These are phyloP conservation scores for Orychophragmus violaceus DNA, from an alignment of 345 rosid genomes.

Conservation along the genomic window DNA sequence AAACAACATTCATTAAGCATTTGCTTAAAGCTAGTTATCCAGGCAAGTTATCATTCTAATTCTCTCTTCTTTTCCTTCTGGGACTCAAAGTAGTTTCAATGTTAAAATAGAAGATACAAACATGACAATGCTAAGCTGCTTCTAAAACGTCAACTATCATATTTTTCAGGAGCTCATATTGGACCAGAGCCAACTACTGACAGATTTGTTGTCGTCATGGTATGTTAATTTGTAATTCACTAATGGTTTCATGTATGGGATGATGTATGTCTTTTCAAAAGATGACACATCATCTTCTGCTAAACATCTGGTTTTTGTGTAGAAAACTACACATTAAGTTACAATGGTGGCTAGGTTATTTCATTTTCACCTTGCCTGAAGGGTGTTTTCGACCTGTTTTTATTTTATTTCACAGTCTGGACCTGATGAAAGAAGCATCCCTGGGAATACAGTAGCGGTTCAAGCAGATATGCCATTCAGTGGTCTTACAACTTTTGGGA, in stretches of 20 bases:
- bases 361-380: slow-evolving; percentile 5
- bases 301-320: background rate
- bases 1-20: slow-evolving; percentile 96
- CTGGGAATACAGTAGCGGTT: slow-evolving; percentile 89
- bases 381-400: background rate
- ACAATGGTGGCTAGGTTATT: background rate
- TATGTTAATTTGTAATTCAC: slow-evolving; percentile 27
- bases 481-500: slow-evolving; percentile 89
- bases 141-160: background rate
- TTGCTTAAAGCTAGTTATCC: slow-evolving; percentile 78
- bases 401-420: slow-evolving; percentile 54
- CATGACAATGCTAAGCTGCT: background rate
- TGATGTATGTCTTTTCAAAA: background rate
- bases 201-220: slow-evolving; percentile 97
- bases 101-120: background rate
- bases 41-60: slow-evolving; percentile 38
- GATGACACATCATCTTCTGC: background rate
- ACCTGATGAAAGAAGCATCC: slow-evolving; percentile 95
- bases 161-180: slow-evolving; percentile 80
- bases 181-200: slow-evolving; percentile 99
- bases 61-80: background rate
- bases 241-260: background rate
- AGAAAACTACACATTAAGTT: background rate
- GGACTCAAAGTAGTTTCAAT: background rate
- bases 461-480: slow-evolving; percentile 96